phyloP scores from a whole-genome alignment of 257 asterid genomes.

The Rauvolfia tetraphylla region DNA sequence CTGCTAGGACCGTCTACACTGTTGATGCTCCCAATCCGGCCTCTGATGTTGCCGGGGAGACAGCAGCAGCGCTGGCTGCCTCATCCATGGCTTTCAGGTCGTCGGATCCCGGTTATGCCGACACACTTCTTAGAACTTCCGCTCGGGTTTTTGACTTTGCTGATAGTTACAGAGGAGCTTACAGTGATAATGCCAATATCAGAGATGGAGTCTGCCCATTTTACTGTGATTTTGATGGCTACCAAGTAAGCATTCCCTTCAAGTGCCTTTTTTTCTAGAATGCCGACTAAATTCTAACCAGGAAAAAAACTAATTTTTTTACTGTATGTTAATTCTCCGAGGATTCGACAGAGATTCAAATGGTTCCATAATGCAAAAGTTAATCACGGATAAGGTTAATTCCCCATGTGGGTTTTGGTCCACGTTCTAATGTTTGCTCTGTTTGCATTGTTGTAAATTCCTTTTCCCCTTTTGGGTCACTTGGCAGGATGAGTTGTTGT shows the following conservation, averaged over 20 bases:
- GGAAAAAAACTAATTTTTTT: background rate
- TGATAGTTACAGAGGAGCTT: conserved; percentile 80
- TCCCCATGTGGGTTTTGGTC: background rate
- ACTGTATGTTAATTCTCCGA: background rate
- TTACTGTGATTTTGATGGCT: conserved; percentile 95
- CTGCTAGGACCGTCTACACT: conserved; percentile 73
- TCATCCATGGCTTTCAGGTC: conserved; percentile 75
- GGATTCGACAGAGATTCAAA: background rate
- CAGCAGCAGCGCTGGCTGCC: conserved; percentile 98
- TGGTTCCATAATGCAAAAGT: background rate
- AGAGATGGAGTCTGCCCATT: conserved; percentile 78
- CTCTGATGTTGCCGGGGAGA: conserved; percentile 93
- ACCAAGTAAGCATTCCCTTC: conserved; percentile 51
- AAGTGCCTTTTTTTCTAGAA: background rate
- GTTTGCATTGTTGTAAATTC: background rate
- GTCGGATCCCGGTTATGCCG: conserved; percentile 71
- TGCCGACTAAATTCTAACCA: background rate
- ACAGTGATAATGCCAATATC: conserved; percentile 68
- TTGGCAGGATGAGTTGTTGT: conserved; percentile 85
- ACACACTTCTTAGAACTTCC: conserved; percentile 61
- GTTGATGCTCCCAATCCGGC: conserved; percentile 98
- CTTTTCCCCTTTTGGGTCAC: background rate
- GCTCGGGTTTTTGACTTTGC: conserved; percentile 69
- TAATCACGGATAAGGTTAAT: background rate
- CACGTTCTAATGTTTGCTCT: background rate